A percentile compares a stretch with the other conserved stretches of the same genome.
Evolutionary conservation across 2,329 filamentous ascomycete species (phyloP).

Genomic region (Arthrobotrys pseudoclavata): DNA sequence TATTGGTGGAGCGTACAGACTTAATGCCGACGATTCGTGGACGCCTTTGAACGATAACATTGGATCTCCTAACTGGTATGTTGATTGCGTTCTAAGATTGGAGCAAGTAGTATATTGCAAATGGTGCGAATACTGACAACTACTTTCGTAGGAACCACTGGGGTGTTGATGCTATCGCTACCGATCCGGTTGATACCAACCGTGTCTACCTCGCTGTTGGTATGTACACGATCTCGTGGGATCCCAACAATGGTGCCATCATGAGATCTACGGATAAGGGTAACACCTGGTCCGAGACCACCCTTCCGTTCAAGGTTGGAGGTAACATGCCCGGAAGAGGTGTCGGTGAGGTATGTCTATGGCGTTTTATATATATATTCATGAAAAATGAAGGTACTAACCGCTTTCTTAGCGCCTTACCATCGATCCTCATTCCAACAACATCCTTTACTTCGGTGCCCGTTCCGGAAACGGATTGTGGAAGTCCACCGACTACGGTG

Average conservation of each 20-base stretch:
- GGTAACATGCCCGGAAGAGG: constrained; percentile 75
- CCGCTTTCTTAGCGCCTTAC: constrained; percentile 68
- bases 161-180: constrained; percentile 73
- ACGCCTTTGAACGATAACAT: constrained; percentile 71
- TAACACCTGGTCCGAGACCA: constrained; percentile 69
- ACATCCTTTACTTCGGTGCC: constrained; percentile 73
- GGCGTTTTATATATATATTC: neutral
- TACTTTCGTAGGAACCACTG: constrained; percentile 69
- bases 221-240: constrained; percentile 74
- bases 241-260: constrained; percentile 72
- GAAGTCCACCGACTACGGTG: constrained; percentile 73
- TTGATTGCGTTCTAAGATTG: neutral
- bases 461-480: constrained; percentile 73
- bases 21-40: constrained; percentile 73
- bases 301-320: constrained; percentile 73
- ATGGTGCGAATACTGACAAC: neutral
- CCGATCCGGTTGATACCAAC: constrained; percentile 71
- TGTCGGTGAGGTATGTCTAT: constrained; percentile 68
- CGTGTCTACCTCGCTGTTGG: constrained; percentile 72
- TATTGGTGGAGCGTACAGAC: constrained; percentile 72
- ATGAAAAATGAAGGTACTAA: neutral
- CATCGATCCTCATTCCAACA: constrained; percentile 72
- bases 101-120: neutral
- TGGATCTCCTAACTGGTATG: constrained; percentile 68
- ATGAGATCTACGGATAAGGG: constrained; percentile 72